Evolutionary conservation across 768 basidiomycete genomes (phyloP).

Genomic region (Kwoniella botswanensis): DNA sequence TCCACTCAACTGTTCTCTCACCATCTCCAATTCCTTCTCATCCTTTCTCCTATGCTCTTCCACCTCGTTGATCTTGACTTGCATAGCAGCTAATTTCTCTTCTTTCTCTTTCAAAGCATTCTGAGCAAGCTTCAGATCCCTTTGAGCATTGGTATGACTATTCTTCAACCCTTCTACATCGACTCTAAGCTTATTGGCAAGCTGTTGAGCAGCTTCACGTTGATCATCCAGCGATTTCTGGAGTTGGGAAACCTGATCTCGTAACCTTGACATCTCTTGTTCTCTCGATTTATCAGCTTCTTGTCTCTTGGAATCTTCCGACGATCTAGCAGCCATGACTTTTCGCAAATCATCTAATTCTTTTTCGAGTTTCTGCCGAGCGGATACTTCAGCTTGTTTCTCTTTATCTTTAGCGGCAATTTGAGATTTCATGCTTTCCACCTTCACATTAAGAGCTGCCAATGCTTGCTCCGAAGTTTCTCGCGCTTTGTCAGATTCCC

Average conservation of each 20-base stretch:
- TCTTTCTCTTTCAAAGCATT: conserved; percentile 67
- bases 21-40: conserved; percentile 38
- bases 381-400: conserved; percentile 28
- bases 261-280: conserved; percentile 75
- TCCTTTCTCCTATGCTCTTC: conserved; percentile 29
- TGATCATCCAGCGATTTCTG: conserved; percentile 72
- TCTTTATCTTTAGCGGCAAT: conserved; percentile 61
- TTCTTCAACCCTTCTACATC: conserved; percentile 72
- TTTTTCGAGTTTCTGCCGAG: conserved; percentile 67
- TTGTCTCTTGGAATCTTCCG: conserved; percentile 79
- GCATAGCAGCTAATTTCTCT: conserved; percentile 59
- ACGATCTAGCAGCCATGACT: conserved; percentile 81
- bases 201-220: conserved; percentile 68
- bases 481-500: conserved; percentile 24
- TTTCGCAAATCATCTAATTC: conserved; percentile 85
- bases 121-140: conserved; percentile 63
- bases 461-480: conserved; percentile 35
- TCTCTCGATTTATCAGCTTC: conserved; percentile 89
- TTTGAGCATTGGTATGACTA: conserved; percentile 70
- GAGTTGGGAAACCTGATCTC: conserved; percentile 67
- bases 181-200: conserved; percentile 73
- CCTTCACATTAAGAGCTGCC: conserved; percentile 30
- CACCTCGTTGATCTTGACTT: conserved; percentile 14
- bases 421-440: conserved; percentile 63
- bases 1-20: conserved; percentile 34